Evolutionary conservation across 2,329 filamentous ascomycete genomes (phyloP), one percentile per base, ranked within the genome.

Genomic region (Cladophialophora yegresii): DNA sequence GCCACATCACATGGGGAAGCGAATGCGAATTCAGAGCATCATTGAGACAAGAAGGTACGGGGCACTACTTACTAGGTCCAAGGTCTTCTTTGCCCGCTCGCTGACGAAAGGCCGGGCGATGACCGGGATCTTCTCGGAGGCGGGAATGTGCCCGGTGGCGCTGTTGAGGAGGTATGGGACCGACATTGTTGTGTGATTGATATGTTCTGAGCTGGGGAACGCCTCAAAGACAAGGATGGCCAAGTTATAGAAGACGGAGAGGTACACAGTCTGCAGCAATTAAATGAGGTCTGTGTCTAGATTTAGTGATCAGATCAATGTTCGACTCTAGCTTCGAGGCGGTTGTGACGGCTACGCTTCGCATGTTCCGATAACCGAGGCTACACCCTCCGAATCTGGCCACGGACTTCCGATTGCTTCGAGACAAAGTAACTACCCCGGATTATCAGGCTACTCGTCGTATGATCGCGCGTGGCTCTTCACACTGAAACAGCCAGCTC

Each of bases 1-100:
- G 20, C 20, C 13, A 20, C 13, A 22, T 28, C 9, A 50, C 47
- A 12, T 9, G 0, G 12, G 12, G 20, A 22, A 23, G 10, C 22
- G 10, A 50, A 50, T n/a, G n/a, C n/a, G n/a, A 5, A 20, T n/a
- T n/a, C 22, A 28, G 12, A 26, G 5, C 16, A 20, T 22, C 26
- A 33, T 5, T 3, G 28, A n/a, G 26, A 20, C 20, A 54, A n/a
- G n/a, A n/a, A n/a, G n/a, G n/a, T n/a, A n/a, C n/a, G 50, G 10
- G 23, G 40, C 8, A 36, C 20, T 49, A 33, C 58, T 61, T 80
- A 87, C 85, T 69, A 92, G 76, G 74, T 97, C 93, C 70, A 97
- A 82, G 32, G 89, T 91, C 83, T 90, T 87, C 80, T 89, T 91
- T 58, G 93, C 93, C 73, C 86, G 84, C 65, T 96, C 92, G 80